Evolutionary conservation across 2,329 filamentous ascomycete species (phyloP).

Genomic region (Phoma herbarum): DNA sequence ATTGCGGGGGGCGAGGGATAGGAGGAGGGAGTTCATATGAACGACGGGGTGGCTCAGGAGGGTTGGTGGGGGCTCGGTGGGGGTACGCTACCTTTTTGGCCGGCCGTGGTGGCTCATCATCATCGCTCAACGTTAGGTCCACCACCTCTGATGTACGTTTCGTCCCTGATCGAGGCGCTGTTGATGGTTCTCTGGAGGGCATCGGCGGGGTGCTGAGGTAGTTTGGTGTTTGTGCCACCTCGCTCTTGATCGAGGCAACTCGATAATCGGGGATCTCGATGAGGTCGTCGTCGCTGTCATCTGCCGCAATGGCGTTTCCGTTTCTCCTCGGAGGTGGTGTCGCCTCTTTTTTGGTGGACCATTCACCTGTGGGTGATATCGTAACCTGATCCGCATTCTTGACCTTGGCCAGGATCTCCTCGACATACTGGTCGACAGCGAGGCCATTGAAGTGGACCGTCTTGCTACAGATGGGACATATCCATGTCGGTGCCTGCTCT

Average conservation of each 20-base stretch:
- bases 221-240: slow-evolving; percentile 48
- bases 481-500: slow-evolving; percentile 95
- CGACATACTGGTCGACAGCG: slow-evolving; percentile 91
- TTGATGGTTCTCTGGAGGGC: slow-evolving; percentile 55
- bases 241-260: slow-evolving; percentile 53
- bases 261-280: slow-evolving; percentile 55
- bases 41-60: slow-evolving; percentile 43
- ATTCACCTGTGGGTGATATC: slow-evolving; percentile 86
- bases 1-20: slow-evolving; percentile 31
- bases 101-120: slow-evolving; percentile 53
- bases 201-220: slow-evolving; percentile 56
- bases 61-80: slow-evolving; percentile 47
- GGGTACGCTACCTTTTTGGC: slow-evolving; percentile 53
- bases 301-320: slow-evolving; percentile 49
- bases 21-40: slow-evolving; percentile 40
- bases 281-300: slow-evolving; percentile 57
- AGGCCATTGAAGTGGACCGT: slow-evolving; percentile 80
- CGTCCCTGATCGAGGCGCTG: slow-evolving; percentile 46
- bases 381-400: slow-evolving; percentile 81
- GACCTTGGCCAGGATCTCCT: slow-evolving; percentile 83
- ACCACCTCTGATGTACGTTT: slow-evolving; percentile 59
- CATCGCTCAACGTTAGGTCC: slow-evolving; percentile 58
- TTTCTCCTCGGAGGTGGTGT: slow-evolving; percentile 50
- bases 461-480: slow-evolving; percentile 94
- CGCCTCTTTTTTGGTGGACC: slow-evolving; percentile 64